Base-by-base conservation (phyloP, 2,329 filamentous ascomycete genomes). In the Neofusicoccum cordaticola region DNA sequence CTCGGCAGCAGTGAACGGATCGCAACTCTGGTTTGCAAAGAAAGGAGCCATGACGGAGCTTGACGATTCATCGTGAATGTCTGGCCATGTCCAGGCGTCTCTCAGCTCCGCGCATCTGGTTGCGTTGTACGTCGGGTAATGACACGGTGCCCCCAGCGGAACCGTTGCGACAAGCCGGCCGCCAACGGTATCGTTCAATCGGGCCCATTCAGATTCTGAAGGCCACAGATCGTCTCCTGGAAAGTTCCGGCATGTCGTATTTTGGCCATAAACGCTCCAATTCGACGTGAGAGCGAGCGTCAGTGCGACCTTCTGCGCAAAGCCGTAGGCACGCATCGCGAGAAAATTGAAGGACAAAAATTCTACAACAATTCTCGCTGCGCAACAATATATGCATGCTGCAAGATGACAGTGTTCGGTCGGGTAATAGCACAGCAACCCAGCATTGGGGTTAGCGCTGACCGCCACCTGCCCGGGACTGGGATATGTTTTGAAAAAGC, bases 221-320 rank as follows among this genome's bases (percentile, higher is more conserved):
- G 85, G 85, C 85, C 84, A 86, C 48, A 70, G 70, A 12, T 71
- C 22, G 15, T 79, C 78, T 22, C 77, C 78, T 2, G 82, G 83
- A 51, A 79, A 81, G 1, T 80, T 75, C 70, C 84, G 85, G 73
- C 83, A 85, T 58, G 52, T 17, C 9, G 15, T n/a, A 27, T 51
- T 51, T 15, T 51, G 48, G 13, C 27, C 31, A 37, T 35, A n/a
- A 8, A n/a, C 15, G 15, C 27, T 27, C 48, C 31, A 51, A 8
- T 3, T n/a, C 7, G 27, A 51, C n/a, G 48, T 11, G 15, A 37
- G 4, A 17, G 31, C 48, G 35, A 51, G 3, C 7, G n/a, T 35
- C 13, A 51, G 15, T 8, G 5, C 15, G 31, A 35, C 13, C 8
- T 51, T 51, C 15, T n/a, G 35, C 48, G 11, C 31, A 13, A 19